Base-by-base conservation (phyloP, 2,329 filamentous ascomycete species). In the Didymella lethalis region DNA sequence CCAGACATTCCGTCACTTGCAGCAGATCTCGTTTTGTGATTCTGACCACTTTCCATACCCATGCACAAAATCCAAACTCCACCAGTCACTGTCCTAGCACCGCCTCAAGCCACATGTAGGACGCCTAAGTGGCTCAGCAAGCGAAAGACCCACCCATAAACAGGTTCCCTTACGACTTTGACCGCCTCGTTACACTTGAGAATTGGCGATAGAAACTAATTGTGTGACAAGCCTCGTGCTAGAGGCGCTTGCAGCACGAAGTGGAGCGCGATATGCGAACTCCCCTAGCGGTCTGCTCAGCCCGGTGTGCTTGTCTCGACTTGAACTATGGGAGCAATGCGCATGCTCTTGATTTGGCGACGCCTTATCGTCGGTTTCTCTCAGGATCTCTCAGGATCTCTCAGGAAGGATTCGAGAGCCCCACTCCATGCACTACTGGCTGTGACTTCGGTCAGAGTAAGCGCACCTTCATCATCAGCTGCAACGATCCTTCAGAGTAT, bases 61-160 rank as follows among this genome's bases (percentile, higher is more conserved):
- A 26, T 44, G 41, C 6, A 8, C 2, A 16, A 10, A 8, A 10
- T 28, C 25, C 12, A n/a, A 26, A 26, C 25, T 28, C 25, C 41
- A 14, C 25, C 14, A 7, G 41, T 28, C 41, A n/a, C 25, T 26
- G n/a, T 28, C 20, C 10, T 10, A 14, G 23, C 49, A 44, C 23
- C 40, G 31, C 40, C 36, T 32, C 34, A 41, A 41, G 48, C 48
- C 49, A 52, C 49, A 47, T 12, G 26, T 32, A 26, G 52, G 45
- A 48, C 34, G 52, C 52, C 52, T 54, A 8, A 54, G 52, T 55
- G 53, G 53, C 53, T 45, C 46, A 55, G 46, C 38, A 49, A 49
- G 36, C 25, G 11, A n/a, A 8, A 23, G 38, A 18, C 29, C 29
- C 26, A 43, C 51, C 18, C 11, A 7, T n/a, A 6, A 47, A 23